Evolutionary conservation across 2,329 filamentous ascomycete genomes (phyloP), one percentile per base, ranked within the genome.

Genomic region (Dactylellina haptotyla): DNA sequence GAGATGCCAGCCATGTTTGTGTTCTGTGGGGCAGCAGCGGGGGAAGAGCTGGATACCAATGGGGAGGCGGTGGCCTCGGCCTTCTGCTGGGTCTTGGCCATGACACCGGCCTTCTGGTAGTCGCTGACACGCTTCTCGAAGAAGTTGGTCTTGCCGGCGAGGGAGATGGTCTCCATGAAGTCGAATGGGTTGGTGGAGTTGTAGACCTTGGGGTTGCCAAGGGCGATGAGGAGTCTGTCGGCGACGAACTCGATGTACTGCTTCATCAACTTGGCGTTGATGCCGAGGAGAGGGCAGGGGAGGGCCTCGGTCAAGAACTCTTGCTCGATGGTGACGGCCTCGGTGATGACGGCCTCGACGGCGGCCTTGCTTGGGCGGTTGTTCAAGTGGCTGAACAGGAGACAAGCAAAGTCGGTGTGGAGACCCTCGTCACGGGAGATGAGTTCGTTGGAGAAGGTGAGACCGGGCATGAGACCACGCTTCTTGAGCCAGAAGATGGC

Each of bases 401-500:
- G 87, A 83, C 95, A 99, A 78, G 95, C 95, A 80, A 99, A 99
- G 85, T 99, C 95, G 76, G 95, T 99, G 88, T 99, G 95, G 78
- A 99, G 92, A 82, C 95, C 95, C 87, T 99, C 95, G 79, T 99
- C 95, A 85, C 95, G 94, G 75, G 95, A 99, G 85, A 99, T 99
- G 80, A 99, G 90, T 86, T 99, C 95, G 85, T 99, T 99, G 82
- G 95, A 98, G 86, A 99, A 99, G 78, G 95, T 98, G 75, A 99
- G 87, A 79, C 95, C 95, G 51, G 95, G 91, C 95, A 99, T 99
- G 78, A 99, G 89, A 78, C 95, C 95, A 82, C 96, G 95, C 90
- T 99, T 99, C 76, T 98, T 99, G 80, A 99, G 87, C 95, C 95
- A 99, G 87, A 99, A 99, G 84, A 99, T 98, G 77, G 95, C 96